These are phyloP conservation scores for Mucor lusitanicus DNA, from an alignment of 371 early-diverging fungal genomes.

Conservation along the genomic window DNA sequence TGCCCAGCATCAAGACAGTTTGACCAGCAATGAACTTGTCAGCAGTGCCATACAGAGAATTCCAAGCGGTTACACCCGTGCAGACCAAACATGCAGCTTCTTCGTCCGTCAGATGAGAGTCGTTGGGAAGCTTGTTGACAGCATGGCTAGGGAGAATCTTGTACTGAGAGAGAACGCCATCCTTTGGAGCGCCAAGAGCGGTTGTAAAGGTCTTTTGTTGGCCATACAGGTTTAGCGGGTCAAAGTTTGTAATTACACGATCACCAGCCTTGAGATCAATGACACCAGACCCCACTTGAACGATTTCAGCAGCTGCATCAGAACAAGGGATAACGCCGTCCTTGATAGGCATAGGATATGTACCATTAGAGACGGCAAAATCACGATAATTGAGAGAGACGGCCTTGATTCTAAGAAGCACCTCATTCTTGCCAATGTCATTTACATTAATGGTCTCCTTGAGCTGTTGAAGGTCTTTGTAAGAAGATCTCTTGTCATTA, in stretches of 20 bases:
- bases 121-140: constrained; percentile 20
- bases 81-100: constrained; percentile 26
- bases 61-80: constrained; percentile 20
- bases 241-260: constrained; percentile 20
- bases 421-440: constrained; percentile 10
- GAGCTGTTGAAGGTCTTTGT: background rate
- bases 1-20: constrained; percentile 19
- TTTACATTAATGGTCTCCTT: background rate
- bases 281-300: constrained; percentile 18
- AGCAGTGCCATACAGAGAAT: constrained; percentile 9
- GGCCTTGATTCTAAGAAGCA: constrained; percentile 20
- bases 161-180: constrained; percentile 20
- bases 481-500: background rate
- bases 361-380: background rate
- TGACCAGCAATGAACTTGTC: constrained; percentile 17
- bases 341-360: background rate
- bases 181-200: background rate
- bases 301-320: constrained; percentile 20
- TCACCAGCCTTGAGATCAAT: constrained; percentile 17
- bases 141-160: constrained; percentile 2
- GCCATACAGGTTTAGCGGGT: constrained; percentile 11
- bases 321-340: constrained; percentile 14
- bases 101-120: constrained; percentile 6
- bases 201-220: background rate
- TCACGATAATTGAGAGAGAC: constrained; percentile 32